Evolutionary conservation across 2,329 filamentous ascomycete genomes (phyloP).

Genomic region (Cryphonectria carpinicola): DNA sequence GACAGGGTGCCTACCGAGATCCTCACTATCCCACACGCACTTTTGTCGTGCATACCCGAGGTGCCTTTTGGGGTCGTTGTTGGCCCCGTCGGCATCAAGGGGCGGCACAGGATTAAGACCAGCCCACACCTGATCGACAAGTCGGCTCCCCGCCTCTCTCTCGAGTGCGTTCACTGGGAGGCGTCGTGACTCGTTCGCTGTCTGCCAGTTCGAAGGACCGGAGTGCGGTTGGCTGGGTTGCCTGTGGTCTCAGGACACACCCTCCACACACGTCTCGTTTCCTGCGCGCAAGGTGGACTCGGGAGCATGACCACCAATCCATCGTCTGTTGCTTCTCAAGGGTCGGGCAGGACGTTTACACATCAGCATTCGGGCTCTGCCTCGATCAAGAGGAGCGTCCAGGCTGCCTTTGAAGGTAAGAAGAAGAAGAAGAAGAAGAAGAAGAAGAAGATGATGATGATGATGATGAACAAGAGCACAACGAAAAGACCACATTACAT

Average conservation of each 20-base stretch:
- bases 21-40: not conserved
- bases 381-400: slow-evolving; percentile 61
- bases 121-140: not conserved
- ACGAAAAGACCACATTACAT: not conserved
- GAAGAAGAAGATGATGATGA: no score
- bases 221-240: not conserved
- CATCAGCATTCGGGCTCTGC: slow-evolving; percentile 34
- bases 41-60: slow-evolving; percentile 6
- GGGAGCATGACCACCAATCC: slow-evolving; percentile 58
- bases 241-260: not conserved
- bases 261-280: not conserved
- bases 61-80: not conserved
- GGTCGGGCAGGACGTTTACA: slow-evolving; percentile 20
- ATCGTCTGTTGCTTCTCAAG: slow-evolving; percentile 43
- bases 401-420: slow-evolving; percentile 65
- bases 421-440: slow-evolving; percentile 32
- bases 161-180: not conserved
- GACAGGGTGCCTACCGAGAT: not conserved
- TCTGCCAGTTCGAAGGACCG: not conserved
- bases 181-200: not conserved
- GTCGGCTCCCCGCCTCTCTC: not conserved
- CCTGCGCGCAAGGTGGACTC: not conserved
- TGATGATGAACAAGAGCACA: not conserved
- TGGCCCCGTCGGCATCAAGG: slow-evolving; percentile 1
- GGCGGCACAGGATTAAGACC: slow-evolving; percentile 1